Base-by-base conservation (phyloP, 2,329 filamentous ascomycete species). In the Diaporthe sp. region DNA sequence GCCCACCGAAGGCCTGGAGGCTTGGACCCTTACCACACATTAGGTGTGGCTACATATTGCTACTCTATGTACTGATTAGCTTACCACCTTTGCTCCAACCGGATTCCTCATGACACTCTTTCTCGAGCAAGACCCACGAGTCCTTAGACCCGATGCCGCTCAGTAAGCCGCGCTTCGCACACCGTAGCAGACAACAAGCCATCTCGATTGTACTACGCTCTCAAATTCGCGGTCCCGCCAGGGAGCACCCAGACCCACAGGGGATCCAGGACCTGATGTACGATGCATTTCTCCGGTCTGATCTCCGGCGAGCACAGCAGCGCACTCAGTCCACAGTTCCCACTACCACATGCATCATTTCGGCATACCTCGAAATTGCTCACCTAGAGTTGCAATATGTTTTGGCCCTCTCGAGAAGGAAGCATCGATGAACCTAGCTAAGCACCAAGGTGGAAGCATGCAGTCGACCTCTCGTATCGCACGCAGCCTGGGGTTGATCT, bases 201-300 rank as follows among this genome's bases (percentile, higher is more conserved):
- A 35, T 67, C 30, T 52, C 64, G 45, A 67, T 67, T 35, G 3
- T 17, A 54, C 35, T 47, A 68, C 7, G 33, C 64, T 54, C 47
- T 30, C n/a, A 67, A 52, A 67, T 67, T 67, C 64, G 64, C 61
- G 42, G 64, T 67, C 45, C 64, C 64, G 64, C 64, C 45, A 68
- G 47, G 45, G 64, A 54, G 22, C n/a, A 54, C 10, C 22, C 17
- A 22, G 64, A 40, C 45, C 64, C 64, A 54, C 47, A 52, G 7
- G 47, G 30, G 22, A 25, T 54, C 47, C 47, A 68, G 33, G n/a
- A 54, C 47, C 45, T 68, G 47, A 40, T 40, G 33, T 68, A 52
- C 33, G 47, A 68, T 68, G 64, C 42, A 52, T 52, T 67, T 67
- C 25, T 38, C 61, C 45, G 64, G 64, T 67, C 30, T 67, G 64